These are phyloP conservation scores for Pseudofabraea citricarpa DNA, from an alignment of 2,329 filamentous ascomycete species.

Conservation along the genomic window DNA sequence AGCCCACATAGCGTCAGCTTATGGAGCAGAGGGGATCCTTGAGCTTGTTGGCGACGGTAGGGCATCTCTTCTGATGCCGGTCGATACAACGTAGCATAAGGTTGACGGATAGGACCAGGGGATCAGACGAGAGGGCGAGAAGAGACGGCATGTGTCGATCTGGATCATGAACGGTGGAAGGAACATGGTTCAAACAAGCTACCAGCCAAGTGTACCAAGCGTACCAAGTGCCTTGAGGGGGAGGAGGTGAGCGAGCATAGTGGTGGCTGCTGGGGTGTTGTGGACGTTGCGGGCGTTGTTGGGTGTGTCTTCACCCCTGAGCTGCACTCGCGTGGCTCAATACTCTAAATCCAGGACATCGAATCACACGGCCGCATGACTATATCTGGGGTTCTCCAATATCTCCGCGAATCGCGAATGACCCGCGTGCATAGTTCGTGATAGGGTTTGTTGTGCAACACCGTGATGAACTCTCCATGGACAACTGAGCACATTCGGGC, in stretches of 20 bases:
- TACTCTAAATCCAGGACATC: background rate
- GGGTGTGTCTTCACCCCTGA: too few species aligned
- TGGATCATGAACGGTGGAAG: too few species aligned
- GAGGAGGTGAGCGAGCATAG: too few species aligned
- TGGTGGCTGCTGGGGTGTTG: too few species aligned
- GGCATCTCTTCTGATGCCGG: background rate
- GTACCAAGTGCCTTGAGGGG: too few species aligned
- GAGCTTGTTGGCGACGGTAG: background rate
- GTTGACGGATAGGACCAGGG: background rate
- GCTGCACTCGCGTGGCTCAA: background rate
- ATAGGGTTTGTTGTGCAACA: background rate
- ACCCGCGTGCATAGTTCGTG: too few species aligned
- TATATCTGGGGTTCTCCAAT: background rate
- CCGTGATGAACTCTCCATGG: too few species aligned
- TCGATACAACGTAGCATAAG: background rate
- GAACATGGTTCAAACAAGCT: too few species aligned
- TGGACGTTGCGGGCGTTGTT: too few species aligned
- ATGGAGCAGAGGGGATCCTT: background rate
- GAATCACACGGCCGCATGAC: background rate
- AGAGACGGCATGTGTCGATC: background rate
- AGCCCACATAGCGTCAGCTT: background rate
- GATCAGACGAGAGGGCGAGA: background rate
- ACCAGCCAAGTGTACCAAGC: too few species aligned
- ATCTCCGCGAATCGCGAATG: background rate
- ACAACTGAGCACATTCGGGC: background rate